Evolutionary conservation across 441 rosid species (phyloP), one percentile per base, ranked within the genome.

Genomic region (Brassica hybrid): DNA sequence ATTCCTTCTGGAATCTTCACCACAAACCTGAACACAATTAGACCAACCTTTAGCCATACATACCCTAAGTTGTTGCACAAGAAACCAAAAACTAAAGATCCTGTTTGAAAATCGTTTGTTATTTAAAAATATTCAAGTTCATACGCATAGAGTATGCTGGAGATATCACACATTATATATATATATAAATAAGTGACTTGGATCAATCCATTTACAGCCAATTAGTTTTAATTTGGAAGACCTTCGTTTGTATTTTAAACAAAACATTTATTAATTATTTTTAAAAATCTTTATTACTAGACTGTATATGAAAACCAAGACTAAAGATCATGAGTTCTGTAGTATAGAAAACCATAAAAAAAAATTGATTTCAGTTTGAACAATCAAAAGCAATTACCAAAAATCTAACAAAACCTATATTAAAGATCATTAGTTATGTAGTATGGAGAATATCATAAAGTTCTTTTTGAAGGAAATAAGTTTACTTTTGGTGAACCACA

Each of bases 1-100:
- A 94, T 81, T 38, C 97, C 96, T 7, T 89, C 93, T 6, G 99
- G 99, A 36, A 93, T 89, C 80, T 85, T 91, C 84, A 88, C 94
- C 80, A 86, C 89, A 84, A 93, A 94, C 85, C 97, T 91, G 70
- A 32, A 65, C 30, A 72, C 23, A 17, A 72, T 50, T 17, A 1
- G 50, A 72, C 5, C 10, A 56, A 56, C 6, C 30, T 67, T 72
- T 60, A 78, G 77, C 70, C 13, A 60, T 8, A 50, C 25, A 67
- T 52, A 52, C 10, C 18, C 48, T 72, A 66, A 50, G 59, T 50
- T 67, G 6, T 54, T 25, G 2, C 25, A 4, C 71, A 74, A 74
- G 78, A 73, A 68, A 62, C 48, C 32, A 6, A 62, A 69, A 69
- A 13, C 17, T 32, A 45, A 43, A 67, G 36, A 21, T 36, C 21